Evolutionary conservation across 495 filamentous ascomycete genomes (phyloP), one percentile per base, ranked within the genome.

Genomic region (Bacidia gigantensis): DNA sequence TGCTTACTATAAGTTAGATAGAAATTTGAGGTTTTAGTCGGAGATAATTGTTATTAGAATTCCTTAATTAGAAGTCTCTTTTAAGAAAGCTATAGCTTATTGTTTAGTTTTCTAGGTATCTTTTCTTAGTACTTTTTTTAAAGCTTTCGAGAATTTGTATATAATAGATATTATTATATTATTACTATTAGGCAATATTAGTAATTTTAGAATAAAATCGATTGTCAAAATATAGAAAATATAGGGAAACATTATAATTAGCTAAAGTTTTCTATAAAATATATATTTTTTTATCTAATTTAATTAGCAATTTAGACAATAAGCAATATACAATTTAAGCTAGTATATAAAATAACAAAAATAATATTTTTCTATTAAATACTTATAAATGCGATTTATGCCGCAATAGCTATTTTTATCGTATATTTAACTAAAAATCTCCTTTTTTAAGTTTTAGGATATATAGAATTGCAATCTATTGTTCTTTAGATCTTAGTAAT

Each of bases 11-110:
- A 55, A 9, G 21, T 51, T 26, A 29, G 11, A 26, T 23, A 55
- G 2, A 12, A 55, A 55, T 38, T 55, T 55, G 2, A 12, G 20
- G 42, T 55, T 38, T 11, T 39, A 38, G 32, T 55, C 25, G 41
- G 42, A 55, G 12, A 55, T 38, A 54, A 20, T 38, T 2, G 32
- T 20, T 10, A 25, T 17, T 29, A 35, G n/a, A 18, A 20, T 29
- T 3, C 23, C 39, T 50, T 38, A 54, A 50, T 44, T 18, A 9
- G 20, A 17, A 9, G 20, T 44, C 5, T 5, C 12, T 9, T 5
- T 9, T 9, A 44, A 18, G 20, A 17, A 44, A 5, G 17, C 41
- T 44, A 9, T 44, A 9, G 41, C 41, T 18, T 44, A 44, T 17
- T 44, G 26, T 17, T 20, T 52, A 44, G 1, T 52, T n/a, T 40